phyloP scores from a whole-genome alignment of 2,329 filamentous ascomycete genomes.

The Xylariaceae sp. region DNA sequence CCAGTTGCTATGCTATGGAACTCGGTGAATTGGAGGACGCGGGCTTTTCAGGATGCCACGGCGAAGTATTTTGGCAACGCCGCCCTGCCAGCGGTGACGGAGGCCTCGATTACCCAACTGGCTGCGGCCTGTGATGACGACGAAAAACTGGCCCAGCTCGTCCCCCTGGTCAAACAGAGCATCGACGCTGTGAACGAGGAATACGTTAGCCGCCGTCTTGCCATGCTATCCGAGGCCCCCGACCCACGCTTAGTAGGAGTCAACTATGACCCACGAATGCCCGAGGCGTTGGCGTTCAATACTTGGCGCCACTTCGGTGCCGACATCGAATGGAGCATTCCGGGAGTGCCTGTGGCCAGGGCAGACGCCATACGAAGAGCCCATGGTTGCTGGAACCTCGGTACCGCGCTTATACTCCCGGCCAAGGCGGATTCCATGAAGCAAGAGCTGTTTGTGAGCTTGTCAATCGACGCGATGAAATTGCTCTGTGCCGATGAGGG shows the following conservation, averaged over 20 bases:
- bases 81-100: constrained; percentile 43
- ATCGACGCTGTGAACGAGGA: constrained; percentile 45
- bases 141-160: constrained; percentile 35
- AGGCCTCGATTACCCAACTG: constrained; percentile 27
- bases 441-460: constrained; percentile 39
- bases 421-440: constrained; percentile 29
- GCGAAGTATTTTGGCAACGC: constrained; percentile 47
- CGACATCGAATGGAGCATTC: constrained; percentile 43
- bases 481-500: constrained; percentile 35
- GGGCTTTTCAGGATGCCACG: constrained; percentile 38
- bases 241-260: constrained; percentile 47
- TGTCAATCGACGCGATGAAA: constrained; percentile 37
- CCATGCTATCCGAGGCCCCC: constrained; percentile 40
- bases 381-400: constrained; percentile 36
- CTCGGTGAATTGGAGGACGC: constrained; percentile 46
- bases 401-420: constrained; percentile 38
- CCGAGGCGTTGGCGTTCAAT: constrained; percentile 46
- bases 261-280: constrained; percentile 44
- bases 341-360: constrained; percentile 41
- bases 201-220: constrained; percentile 42
- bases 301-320: constrained; percentile 50
- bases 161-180: constrained; percentile 36
- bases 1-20: constrained; percentile 40
- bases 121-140: constrained; percentile 29
- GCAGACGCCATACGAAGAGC: constrained; percentile 40